A percentile compares a stretch with the other conserved stretches of the same genome.
phyloP scores from a whole-genome alignment of 2,329 filamentous ascomycete species.

The Pseudocercospora musae region DNA sequence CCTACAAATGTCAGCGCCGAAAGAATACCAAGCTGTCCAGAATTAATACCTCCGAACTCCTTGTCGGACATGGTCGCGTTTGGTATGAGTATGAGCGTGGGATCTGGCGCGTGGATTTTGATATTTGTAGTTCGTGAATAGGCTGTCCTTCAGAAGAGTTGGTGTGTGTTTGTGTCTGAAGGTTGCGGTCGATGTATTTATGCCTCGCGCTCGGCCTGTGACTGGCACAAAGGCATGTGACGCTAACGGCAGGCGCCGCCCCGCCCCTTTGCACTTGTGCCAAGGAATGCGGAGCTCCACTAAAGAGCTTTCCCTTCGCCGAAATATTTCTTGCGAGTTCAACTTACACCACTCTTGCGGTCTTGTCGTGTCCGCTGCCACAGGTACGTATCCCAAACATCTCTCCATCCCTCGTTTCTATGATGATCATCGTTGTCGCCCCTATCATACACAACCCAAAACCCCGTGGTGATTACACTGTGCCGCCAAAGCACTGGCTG shows the following conservation, averaged over 20 bases:
- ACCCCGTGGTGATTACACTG: slow-evolving; percentile 56
- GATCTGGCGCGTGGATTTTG: background rate
- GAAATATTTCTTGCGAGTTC: slow-evolving; percentile 8
- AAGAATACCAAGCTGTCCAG: background rate
- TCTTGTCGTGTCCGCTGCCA: slow-evolving; percentile 8
- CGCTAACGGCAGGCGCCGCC: background rate
- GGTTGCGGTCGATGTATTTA: background rate
- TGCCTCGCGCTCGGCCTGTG: background rate
- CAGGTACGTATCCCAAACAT: slow-evolving; percentile 21
- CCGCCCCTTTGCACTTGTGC: no score
- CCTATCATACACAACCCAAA: slow-evolving; percentile 52
- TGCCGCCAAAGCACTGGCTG: slow-evolving; percentile 61
- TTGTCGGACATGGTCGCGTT: slow-evolving; percentile 51
- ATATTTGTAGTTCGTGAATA: background rate
- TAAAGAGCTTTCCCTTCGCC: slow-evolving; percentile 3
- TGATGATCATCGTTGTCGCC: slow-evolving; percentile 62
- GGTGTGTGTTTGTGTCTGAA: background rate
- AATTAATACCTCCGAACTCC: slow-evolving; percentile 49
- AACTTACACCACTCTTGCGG: slow-evolving; percentile 1
- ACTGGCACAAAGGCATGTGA: background rate
- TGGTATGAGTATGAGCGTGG: background rate
- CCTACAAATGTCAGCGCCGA: slow-evolving; percentile 36
- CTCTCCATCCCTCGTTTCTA: slow-evolving; percentile 28
- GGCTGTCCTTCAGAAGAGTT: no score
- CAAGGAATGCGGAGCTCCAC: background rate